phyloP scores from a whole-genome alignment of 441 rosid genomes.

The Pelargonium fulgidum region DNA sequence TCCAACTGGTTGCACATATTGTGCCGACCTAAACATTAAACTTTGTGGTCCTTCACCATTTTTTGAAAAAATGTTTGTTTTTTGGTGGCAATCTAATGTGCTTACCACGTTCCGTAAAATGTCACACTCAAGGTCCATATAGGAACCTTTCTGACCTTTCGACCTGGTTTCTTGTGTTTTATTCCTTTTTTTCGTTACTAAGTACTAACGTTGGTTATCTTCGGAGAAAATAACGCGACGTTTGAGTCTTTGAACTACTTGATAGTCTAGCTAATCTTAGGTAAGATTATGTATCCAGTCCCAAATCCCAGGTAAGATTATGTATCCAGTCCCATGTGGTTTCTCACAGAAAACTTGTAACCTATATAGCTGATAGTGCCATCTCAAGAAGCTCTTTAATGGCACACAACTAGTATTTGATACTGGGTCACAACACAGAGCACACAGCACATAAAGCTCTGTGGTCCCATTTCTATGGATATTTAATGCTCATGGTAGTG shows the following conservation, averaged over 20 bases:
- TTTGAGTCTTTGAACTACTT: too few relatives aligned
- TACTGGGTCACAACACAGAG: too few relatives aligned
- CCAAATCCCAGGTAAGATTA: too few relatives aligned
- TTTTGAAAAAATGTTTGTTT: constrained; percentile 3
- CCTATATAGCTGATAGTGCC: background rate
- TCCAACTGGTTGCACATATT: background rate
- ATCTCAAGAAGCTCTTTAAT: background rate
- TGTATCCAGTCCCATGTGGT: too few relatives aligned
- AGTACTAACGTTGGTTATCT: background rate
- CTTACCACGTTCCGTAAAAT: background rate
- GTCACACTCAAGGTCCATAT: background rate
- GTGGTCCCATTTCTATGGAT: background rate
- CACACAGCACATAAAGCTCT: background rate
- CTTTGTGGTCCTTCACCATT: background rate
- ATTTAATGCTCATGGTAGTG: background rate
- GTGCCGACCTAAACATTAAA: background rate
- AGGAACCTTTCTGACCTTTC: background rate
- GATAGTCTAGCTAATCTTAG: too few relatives aligned
- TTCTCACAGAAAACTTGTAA: background rate
- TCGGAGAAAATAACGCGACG: background rate
- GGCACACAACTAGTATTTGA: background rate
- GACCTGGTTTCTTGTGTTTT: background rate
- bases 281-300: too few relatives aligned
- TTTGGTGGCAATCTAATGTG: background rate
- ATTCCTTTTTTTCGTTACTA: too few relatives aligned